Conservation (phyloP, 805 yeast species). For the Sungouiella thailandica region DNA sequence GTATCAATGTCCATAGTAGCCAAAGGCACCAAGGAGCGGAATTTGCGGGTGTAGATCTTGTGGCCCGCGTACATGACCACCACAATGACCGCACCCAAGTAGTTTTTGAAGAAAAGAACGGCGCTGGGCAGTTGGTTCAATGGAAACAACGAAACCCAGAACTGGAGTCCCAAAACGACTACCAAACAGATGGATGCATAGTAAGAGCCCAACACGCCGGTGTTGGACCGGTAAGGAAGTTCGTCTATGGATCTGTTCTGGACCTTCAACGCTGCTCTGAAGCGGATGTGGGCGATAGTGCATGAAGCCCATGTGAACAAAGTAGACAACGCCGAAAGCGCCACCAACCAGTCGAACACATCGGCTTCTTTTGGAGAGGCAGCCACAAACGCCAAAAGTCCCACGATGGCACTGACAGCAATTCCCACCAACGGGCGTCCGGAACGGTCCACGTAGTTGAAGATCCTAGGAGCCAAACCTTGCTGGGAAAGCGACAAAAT, state of each 20-base stretch:
- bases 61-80: constrained; percentile 20
- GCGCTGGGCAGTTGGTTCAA: constrained; percentile 19
- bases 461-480: constrained; percentile 33
- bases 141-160: constrained; percentile 25
- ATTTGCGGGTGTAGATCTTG: constrained; percentile 18
- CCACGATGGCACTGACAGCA: constrained; percentile 27
- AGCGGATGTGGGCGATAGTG: constrained; percentile 36
- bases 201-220: constrained; percentile 34
- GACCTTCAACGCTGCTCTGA: constrained; percentile 34
- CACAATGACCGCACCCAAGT: constrained; percentile 22
- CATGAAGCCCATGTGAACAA: constrained; percentile 41
- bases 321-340: constrained; percentile 39
- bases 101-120: constrained; percentile 20
- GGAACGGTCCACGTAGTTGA: constrained; percentile 32
- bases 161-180: constrained; percentile 20
- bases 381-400: constrained; percentile 35
- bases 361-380: constrained; percentile 34
- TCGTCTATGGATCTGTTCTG: constrained; percentile 42
- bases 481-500: constrained; percentile 36
- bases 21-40: constrained; percentile 16
- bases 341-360: constrained; percentile 38
- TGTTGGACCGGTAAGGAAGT: constrained; percentile 50
- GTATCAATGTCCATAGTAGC: constrained; percentile 22
- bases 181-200: constrained; percentile 20
- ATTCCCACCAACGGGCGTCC: constrained; percentile 40